Evolutionary conservation across 2,329 filamentous ascomycete species (phyloP), one percentile per base, ranked within the genome.

Genomic region (Grosmannia serpens): DNA sequence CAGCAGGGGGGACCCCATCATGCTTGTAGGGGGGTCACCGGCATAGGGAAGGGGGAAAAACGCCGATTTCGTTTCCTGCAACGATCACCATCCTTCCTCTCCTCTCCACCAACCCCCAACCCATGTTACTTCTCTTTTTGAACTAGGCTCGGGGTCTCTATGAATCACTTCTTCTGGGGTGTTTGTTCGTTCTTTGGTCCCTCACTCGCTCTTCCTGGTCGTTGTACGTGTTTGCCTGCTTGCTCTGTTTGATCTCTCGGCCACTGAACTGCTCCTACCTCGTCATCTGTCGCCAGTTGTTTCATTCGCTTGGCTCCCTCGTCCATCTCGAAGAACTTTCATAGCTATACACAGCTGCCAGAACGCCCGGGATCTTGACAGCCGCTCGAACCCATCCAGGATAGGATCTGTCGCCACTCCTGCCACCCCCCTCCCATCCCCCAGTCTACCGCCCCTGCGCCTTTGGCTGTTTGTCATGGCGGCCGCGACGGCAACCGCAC

Each of bases 401-500:
- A 44, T 44, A 44, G 41, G 17, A 44, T 15, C 17, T 41, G 38
- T 15, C 38, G 15, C 4, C 15, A 41, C 15, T 41, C 17, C 38
- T 41, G 3, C 17, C 17, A 17, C 38, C 31, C 31, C 15, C 33
- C 17, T 15, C 35, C 35, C 35, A 4, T 17, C 35, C 15, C 35
- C 35, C 7, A 38, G 6, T 38, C 35, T 44, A 20, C 41, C n/a
- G 20, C 41, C 41, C 41, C n/a, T 2, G 41, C 20, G 6, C 41
- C 17, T 27, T 15, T 29, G 15, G 31, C 33, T 55, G 17, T 8
- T 22, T 27, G 62, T 64, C 59, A 72, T 72, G 70, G 68, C 70
- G 58, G 67, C 69, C 59, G 65, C 68, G 53, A 63, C 65, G 53
- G 60, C 65, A 33, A 59, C 67, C 38, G 65, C 65, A 26, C 67